Conservation (phyloP, 2,329 filamentous ascomycete species). For the Phyllosticta ampelicida region DNA sequence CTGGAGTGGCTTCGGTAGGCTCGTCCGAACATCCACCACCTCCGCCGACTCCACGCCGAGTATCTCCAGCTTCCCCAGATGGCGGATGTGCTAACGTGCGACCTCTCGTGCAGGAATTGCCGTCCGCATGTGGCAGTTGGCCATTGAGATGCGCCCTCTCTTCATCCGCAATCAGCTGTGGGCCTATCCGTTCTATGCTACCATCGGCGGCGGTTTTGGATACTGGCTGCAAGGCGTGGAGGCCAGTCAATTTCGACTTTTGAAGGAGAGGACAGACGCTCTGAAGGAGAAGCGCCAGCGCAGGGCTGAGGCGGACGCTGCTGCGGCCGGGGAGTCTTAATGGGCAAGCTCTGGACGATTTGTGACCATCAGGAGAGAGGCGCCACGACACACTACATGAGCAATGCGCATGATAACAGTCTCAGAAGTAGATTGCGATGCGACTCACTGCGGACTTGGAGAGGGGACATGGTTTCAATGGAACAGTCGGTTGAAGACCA, state of each 20-base stretch:
- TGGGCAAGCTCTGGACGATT: background rate
- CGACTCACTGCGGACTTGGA: background rate
- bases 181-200: slow-evolving; percentile 84
- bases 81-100: slow-evolving; percentile 12
- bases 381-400: background rate
- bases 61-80: background rate
- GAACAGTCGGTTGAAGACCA: background rate
- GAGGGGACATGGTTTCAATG: background rate
- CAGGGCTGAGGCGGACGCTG: slow-evolving; percentile 38
- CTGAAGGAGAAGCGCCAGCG: slow-evolving; percentile 84
- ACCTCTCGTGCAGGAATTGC: slow-evolving; percentile 57
- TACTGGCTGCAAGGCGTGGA: slow-evolving; percentile 95
- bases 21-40: slow-evolving; percentile 13
- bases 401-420: background rate
- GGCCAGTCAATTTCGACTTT: slow-evolving; percentile 63
- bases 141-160: slow-evolving; percentile 95
- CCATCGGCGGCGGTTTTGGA: slow-evolving; percentile 80
- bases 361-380: background rate
- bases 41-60: slow-evolving; percentile 3
- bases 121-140: slow-evolving; percentile 90
- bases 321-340: background rate
- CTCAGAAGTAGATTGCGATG: background rate
- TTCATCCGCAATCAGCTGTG: slow-evolving; percentile 76
- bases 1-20: slow-evolving; percentile 85
- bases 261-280: slow-evolving; percentile 66